Evolutionary conservation across 495 filamentous ascomycete species (phyloP).

Genomic region (Penicillium cataractarum): DNA sequence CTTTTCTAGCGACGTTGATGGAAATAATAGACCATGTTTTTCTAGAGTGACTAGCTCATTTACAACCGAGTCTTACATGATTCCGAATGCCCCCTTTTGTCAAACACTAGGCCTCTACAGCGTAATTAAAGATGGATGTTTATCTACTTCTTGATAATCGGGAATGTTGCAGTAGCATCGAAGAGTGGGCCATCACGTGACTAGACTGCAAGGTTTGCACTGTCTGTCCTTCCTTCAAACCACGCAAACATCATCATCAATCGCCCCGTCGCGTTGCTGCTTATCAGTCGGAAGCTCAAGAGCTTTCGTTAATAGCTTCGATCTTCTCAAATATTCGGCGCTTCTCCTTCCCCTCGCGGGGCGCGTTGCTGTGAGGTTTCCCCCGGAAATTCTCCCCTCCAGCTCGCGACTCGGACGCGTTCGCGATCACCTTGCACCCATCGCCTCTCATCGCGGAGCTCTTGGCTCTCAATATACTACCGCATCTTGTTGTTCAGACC

Average conservation of each 20-base stretch:
- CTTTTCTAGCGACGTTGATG: not conserved
- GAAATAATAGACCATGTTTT: not conserved
- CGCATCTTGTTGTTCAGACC: not conserved
- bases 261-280: slow-evolving; percentile 22
- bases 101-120: not conserved
- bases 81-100: not conserved
- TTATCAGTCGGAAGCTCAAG: slow-evolving; percentile 17
- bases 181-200: slow-evolving; percentile 11
- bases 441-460: not conserved
- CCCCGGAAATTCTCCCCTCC: not conserved
- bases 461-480: not conserved
- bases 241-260: slow-evolving; percentile 48
- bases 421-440: not conserved
- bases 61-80: not conserved
- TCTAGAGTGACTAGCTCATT: too few relatives aligned
- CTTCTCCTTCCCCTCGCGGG: slow-evolving; percentile 21
- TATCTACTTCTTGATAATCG: not conserved
- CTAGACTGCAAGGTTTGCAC: slow-evolving; percentile 44
- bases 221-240: slow-evolving; percentile 55
- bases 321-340: slow-evolving; percentile 4
- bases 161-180: not conserved
- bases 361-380: slow-evolving; percentile 15
- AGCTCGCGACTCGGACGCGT: slow-evolving; percentile 1
- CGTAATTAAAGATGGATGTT: not conserved
- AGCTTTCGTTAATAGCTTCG: slow-evolving; percentile 15